These are phyloP conservation scores for Dacryopinax primogenitus DNA, from an alignment of 768 basidiomycete genomes.

Conservation along the genomic window DNA sequence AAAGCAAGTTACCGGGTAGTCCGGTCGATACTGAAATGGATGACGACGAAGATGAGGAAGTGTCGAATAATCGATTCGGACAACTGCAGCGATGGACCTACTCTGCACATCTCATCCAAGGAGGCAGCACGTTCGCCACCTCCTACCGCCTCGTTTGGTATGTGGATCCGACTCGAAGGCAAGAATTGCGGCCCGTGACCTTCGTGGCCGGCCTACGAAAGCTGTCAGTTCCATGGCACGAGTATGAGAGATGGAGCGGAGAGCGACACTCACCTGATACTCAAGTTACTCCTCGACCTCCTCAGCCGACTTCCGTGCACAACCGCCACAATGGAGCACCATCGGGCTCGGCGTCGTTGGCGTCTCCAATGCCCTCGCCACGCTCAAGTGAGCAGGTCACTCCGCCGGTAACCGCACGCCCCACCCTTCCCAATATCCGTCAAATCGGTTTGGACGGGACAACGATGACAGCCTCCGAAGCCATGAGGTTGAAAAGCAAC, in stretches of 20 bases:
- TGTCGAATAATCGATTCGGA: not conserved
- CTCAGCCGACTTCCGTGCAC: not conserved
- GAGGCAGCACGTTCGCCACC: not conserved
- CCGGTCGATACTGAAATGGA: not conserved
- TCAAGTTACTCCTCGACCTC: not conserved
- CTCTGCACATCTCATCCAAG: not conserved
- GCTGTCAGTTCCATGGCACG: not conserved
- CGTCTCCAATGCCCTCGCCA: no score
- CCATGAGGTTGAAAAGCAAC: not conserved
- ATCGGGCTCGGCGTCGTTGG: not conserved
- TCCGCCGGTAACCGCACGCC: not conserved
- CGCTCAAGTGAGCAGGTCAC: no score
- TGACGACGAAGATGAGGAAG: not conserved
- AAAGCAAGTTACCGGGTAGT: not conserved
- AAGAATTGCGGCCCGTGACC: not conserved
- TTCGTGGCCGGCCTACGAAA: not conserved
- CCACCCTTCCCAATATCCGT: not conserved
- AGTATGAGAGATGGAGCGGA: not conserved
- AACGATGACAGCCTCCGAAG: not conserved
- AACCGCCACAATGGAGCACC: not conserved
- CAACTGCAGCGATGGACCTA: not conserved
- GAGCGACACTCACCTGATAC: not conserved
- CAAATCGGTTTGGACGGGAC: not conserved
- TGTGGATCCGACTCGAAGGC: not conserved
- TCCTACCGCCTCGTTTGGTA: constrained; percentile 7